Evolutionary conservation across 2,329 filamentous ascomycete species (phyloP).

Genomic region (Sarocladium brachiariae): DNA sequence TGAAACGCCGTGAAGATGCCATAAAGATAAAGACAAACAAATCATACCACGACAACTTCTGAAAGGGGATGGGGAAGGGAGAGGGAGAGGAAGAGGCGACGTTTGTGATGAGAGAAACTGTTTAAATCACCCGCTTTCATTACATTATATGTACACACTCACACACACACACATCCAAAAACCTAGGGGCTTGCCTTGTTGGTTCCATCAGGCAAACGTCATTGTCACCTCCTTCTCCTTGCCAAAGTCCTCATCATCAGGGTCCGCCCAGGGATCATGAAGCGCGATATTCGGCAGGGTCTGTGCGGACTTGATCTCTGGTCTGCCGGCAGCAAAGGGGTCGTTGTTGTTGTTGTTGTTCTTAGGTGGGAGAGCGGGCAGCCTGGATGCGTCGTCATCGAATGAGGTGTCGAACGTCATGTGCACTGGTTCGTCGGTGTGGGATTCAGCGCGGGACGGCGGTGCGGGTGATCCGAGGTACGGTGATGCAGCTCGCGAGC

Average conservation of each 20-base stretch:
- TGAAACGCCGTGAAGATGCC: slow-evolving; percentile 4
- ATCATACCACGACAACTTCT: no score
- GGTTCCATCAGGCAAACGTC: slow-evolving; percentile 61
- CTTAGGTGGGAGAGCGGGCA: slow-evolving; percentile 20
- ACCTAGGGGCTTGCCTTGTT: neutral
- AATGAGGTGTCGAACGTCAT: slow-evolving; percentile 69
- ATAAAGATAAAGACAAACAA: no score
- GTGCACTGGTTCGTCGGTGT: slow-evolving; percentile 48
- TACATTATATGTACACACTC: no score
- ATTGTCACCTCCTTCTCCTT: slow-evolving; percentile 70
- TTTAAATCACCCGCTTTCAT: neutral
- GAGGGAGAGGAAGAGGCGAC: no score
- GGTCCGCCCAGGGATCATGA: slow-evolving; percentile 63
- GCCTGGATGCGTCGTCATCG: slow-evolving; percentile 24
- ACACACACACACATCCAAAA: no score
- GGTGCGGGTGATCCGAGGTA: neutral
- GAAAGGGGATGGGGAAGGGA: no score
- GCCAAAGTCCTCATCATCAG: slow-evolving; percentile 62
- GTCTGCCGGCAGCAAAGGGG: slow-evolving; percentile 20
- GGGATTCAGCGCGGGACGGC: neutral
- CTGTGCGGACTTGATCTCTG: slow-evolving; percentile 30
- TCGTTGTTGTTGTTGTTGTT: no score
- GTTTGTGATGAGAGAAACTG: no score
- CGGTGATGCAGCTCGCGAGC: neutral
- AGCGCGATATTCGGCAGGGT: slow-evolving; percentile 45